Evolutionary conservation across 768 basidiomycete species (phyloP).

Genomic region (Punctularia strigosozonata): DNA sequence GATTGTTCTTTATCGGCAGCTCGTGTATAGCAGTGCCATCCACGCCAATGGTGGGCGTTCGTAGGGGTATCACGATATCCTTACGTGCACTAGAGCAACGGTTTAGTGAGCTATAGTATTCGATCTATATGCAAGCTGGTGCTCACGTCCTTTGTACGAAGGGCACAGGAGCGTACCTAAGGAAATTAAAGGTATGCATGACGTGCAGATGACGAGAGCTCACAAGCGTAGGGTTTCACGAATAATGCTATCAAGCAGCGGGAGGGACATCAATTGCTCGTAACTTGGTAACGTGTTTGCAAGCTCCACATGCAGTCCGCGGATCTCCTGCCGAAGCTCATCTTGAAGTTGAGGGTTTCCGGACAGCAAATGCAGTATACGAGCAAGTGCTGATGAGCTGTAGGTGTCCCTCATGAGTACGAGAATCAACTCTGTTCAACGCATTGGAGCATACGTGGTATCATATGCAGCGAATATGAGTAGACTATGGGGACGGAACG

Average conservation of each 20-base stretch:
- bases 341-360: conserved; percentile 15
- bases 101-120: too few relatives aligned
- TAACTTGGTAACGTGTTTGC: too few relatives aligned
- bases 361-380: conserved; percentile 15
- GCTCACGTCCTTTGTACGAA: conserved; percentile 34
- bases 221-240: conserved; percentile 14
- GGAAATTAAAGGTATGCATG: neutral
- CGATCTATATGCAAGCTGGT: too few relatives aligned
- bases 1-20: conserved; percentile 8
- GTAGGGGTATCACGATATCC: conserved; percentile 18
- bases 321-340: conserved; percentile 15
- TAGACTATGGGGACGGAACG: neutral
- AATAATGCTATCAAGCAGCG: conserved; percentile 18
- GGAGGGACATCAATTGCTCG: conserved; percentile 14
- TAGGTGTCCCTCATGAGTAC: too few relatives aligned
- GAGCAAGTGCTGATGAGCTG: conserved; percentile 16
- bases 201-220: conserved; percentile 1
- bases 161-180: conserved; percentile 33
- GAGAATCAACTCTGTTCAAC: too few relatives aligned
- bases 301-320: conserved; percentile 6
- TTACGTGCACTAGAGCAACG: conserved; percentile 4
- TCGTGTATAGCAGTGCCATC: conserved; percentile 16
- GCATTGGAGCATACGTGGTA: too few relatives aligned
- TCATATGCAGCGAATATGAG: conserved; percentile 9
- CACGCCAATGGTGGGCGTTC: conserved; percentile 15